Percentiles rank a stretch among this genome's conserved stretches.
phyloP scores from a whole-genome alignment of 495 filamentous ascomycete genomes.

The Aspergillus sclerotioniger region DNA sequence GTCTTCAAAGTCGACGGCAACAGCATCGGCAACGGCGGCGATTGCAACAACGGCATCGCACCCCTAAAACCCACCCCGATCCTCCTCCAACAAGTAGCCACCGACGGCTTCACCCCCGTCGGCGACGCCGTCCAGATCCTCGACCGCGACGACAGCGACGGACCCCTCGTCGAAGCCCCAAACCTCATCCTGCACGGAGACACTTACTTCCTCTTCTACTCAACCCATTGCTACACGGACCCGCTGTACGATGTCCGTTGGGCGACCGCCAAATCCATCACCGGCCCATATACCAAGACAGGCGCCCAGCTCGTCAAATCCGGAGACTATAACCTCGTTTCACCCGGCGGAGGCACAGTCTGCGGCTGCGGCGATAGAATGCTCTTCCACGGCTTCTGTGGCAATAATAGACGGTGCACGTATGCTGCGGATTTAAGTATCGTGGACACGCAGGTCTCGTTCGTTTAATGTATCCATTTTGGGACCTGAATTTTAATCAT shows the following conservation, averaged over 20 bases:
- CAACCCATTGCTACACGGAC: conserved; percentile 54
- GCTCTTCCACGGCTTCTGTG: conserved; percentile 53
- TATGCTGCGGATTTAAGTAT: conserved; percentile 38
- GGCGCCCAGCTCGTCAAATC: conserved; percentile 37
- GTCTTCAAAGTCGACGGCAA: conserved; percentile 66
- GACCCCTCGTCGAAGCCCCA: conserved; percentile 63
- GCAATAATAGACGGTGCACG: conserved; percentile 34
- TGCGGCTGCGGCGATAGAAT: conserved; percentile 44
- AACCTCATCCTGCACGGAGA: conserved; percentile 44
- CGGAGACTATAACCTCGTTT: conserved; percentile 39
- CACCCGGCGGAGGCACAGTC: conserved; percentile 54
- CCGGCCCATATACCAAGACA: conserved; percentile 47
- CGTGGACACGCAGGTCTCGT: conserved; percentile 20
- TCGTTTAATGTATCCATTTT: conserved; percentile 18
- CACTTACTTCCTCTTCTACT: conserved; percentile 61
- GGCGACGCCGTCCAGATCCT: conserved; percentile 54
- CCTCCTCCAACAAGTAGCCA: conserved; percentile 54
- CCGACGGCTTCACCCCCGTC: conserved; percentile 50
- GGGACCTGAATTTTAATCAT: neutral
- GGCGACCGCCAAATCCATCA: conserved; percentile 45
- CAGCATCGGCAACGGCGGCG: conserved; percentile 54
- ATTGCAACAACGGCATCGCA: conserved; percentile 56
- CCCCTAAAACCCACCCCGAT: conserved; percentile 57
- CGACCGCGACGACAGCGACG: conserved; percentile 53
- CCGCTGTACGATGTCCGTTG: conserved; percentile 55